Conservation (phyloP, 495 filamentous ascomycete genomes). For the Barbatosphaeria neglecta region DNA sequence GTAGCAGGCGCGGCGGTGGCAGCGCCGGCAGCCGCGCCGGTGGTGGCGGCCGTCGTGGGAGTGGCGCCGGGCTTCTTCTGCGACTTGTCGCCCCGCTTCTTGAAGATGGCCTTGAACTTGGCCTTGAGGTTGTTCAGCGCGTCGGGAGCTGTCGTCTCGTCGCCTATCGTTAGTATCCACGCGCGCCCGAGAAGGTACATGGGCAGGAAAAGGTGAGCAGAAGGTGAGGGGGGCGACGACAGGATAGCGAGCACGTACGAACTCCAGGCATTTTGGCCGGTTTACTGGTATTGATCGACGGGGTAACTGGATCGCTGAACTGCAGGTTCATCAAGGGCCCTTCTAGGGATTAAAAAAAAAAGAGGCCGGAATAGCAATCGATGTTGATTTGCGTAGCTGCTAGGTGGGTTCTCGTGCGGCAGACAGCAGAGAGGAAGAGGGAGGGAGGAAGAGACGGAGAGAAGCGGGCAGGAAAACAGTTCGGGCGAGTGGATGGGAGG, state of each 20-base stretch:
- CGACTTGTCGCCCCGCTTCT: constrained; percentile 13
- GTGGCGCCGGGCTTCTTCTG: constrained; percentile 5
- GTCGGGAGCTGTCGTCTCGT: constrained; percentile 7
- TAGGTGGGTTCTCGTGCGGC: background rate
- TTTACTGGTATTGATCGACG: background rate
- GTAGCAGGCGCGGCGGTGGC: constrained; percentile 2
- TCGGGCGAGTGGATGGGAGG: too few relatives aligned
- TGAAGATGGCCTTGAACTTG: constrained; percentile 26
- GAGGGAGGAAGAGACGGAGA: background rate
- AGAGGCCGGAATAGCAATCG: too few relatives aligned
- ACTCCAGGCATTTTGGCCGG: constrained; percentile 8
- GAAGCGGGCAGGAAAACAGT: background rate
- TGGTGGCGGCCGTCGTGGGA: constrained; percentile 4
- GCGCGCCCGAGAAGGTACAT: too few relatives aligned
- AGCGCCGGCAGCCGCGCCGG: constrained; percentile 3
- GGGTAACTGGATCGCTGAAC: background rate
- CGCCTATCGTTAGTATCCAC: background rate
- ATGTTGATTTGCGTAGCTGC: too few relatives aligned
- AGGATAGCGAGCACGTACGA: constrained; percentile 4
- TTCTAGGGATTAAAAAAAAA: too few relatives aligned
- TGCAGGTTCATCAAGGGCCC: too few relatives aligned
- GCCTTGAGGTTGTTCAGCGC: constrained; percentile 21
- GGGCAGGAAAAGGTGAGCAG: background rate
- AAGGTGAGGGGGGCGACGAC: background rate
- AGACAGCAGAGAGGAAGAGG: background rate